Conservation (phyloP, 768 basidiomycete genomes). For the Hygrophorus russula region DNA sequence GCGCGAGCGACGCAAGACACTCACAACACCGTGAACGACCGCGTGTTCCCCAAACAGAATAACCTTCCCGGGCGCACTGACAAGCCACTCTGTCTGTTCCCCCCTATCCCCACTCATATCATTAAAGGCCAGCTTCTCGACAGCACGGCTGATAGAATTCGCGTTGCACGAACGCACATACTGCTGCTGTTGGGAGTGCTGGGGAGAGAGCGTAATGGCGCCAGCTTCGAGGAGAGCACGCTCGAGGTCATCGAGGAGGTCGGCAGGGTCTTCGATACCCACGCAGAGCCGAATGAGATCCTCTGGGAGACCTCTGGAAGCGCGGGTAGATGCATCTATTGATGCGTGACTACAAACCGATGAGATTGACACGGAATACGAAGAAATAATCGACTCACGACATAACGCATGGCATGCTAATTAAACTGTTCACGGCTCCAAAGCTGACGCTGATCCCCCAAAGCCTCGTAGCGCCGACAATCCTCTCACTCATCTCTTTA, state of each 20-base stretch:
- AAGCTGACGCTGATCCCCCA: conserved; percentile 99
- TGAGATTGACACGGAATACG: conserved; percentile 8
- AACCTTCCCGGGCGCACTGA: conserved; percentile 95
- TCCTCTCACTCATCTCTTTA: conserved; percentile 80
- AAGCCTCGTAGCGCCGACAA: conserved; percentile 84
- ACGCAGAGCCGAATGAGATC: conserved; percentile 97
- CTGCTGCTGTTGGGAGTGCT: conserved; percentile 12
- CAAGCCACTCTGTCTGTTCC: conserved; percentile 57
- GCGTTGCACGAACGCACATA: conserved; percentile 25
- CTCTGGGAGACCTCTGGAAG: conserved; percentile 96
- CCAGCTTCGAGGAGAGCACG: conserved; percentile 86
- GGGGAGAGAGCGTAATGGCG: conserved; percentile 51
- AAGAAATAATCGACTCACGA: conserved; percentile 55
- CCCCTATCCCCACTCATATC: conserved; percentile 8
- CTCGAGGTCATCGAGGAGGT: conserved; percentile 92
- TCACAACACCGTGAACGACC: conserved; percentile 91
- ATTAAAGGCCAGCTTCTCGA: conserved; percentile 51
- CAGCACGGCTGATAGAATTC: conserved; percentile 41
- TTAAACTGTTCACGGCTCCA: conserved; percentile 94
- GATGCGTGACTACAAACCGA: conserved; percentile 71
- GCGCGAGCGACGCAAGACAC: conserved; percentile 20
- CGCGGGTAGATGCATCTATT: conserved; percentile 90
- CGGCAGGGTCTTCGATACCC: conserved; percentile 91
- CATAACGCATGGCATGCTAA: conserved; percentile 99
- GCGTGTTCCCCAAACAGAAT: conserved; percentile 99